A percentile compares a stretch with the other conserved stretches of the same genome.
Conservation (phyloP, 805 yeast species). For the Cyberlindnera nakhonratchasimensis region DNA sequence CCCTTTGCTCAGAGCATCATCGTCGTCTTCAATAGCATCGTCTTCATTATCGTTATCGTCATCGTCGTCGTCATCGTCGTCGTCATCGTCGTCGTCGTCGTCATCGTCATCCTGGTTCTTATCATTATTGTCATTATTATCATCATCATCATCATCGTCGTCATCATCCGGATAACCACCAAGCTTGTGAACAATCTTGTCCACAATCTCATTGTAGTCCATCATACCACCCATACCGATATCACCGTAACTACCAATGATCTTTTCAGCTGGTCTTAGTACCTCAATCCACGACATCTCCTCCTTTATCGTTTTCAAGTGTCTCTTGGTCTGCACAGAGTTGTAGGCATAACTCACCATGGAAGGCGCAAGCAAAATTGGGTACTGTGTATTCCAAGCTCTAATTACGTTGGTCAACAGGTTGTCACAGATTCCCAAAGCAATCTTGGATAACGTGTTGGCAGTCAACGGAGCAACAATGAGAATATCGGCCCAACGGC, state of each 20-base stretch:
- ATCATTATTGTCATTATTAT: slow-evolving; percentile 45
- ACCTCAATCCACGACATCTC: slow-evolving; percentile 96
- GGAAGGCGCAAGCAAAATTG: slow-evolving; percentile 89
- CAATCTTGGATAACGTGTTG: slow-evolving; percentile 84
- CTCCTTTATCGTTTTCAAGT: slow-evolving; percentile 68
- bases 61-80: slow-evolving; percentile 16
- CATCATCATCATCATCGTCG: slow-evolving; percentile 45
- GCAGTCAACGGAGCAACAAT: slow-evolving; percentile 95
- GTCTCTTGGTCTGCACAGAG: slow-evolving; percentile 83
- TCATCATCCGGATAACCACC: slow-evolving; percentile 58
- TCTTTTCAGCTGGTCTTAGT: slow-evolving; percentile 93
- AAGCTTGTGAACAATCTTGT: slow-evolving; percentile 70
- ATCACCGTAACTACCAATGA: slow-evolving; percentile 89
- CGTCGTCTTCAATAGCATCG: slow-evolving; percentile 16
- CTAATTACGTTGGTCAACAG: slow-evolving; percentile 84
- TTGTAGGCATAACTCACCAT: slow-evolving; percentile 93
- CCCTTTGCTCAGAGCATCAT: slow-evolving; percentile 16
- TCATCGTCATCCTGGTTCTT: slow-evolving; percentile 16
- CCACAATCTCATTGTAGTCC: slow-evolving; percentile 94
- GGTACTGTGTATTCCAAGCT: slow-evolving; percentile 93
- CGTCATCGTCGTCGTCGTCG: slow-evolving; percentile 18
- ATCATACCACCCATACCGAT: slow-evolving; percentile 99
- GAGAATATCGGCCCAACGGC: slow-evolving; percentile 95
- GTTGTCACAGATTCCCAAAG: slow-evolving; percentile 91
- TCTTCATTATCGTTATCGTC: slow-evolving; percentile 20